phyloP scores from a whole-genome alignment of 164 flowering plant species.

The Liquidambar formosana region DNA sequence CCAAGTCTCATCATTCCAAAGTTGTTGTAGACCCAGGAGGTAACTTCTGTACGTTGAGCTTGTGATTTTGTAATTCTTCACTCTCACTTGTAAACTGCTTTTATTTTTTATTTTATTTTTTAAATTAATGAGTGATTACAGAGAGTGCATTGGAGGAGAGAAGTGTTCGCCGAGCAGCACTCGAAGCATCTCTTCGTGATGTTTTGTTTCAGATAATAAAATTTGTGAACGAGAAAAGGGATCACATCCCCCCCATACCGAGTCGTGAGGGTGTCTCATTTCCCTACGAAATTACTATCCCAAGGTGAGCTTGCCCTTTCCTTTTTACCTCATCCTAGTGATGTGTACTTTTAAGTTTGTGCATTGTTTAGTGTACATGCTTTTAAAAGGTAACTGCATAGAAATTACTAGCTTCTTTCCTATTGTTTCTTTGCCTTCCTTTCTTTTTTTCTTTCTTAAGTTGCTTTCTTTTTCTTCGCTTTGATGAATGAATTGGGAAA shows the following conservation, averaged over 20 bases:
- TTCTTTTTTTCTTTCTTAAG: too few species aligned
- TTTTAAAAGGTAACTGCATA: neutral
- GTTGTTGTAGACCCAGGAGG: conserved; percentile 73
- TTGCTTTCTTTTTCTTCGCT: too few species aligned
- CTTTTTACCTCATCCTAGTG: neutral
- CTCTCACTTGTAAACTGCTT: too few species aligned
- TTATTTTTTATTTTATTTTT: neutral
- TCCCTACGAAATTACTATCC: conserved; percentile 89
- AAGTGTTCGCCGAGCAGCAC: conserved; percentile 61
- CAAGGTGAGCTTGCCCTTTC: conserved; percentile 53
- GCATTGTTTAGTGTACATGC: neutral
- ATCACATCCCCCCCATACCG: conserved; percentile 87
- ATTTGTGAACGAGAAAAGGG: conserved; percentile 97
- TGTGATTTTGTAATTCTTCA: neutral
- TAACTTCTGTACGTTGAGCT: conserved; percentile 16
- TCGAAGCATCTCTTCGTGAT: conserved; percentile 84
- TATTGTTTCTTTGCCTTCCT: too few species aligned
- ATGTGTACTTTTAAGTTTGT: neutral
- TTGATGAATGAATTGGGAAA: too few species aligned
- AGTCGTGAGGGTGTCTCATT: conserved; percentile 68
- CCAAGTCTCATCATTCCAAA: conserved; percentile 80
- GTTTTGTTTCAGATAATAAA: conserved; percentile 88
- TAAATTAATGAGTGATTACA: conserved; percentile 20
- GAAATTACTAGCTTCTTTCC: too few species aligned
- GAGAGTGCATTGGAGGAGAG: conserved; percentile 68